phyloP scores from a whole-genome alignment of 805 yeast genomes.

The Yamadazyma sp. region DNA sequence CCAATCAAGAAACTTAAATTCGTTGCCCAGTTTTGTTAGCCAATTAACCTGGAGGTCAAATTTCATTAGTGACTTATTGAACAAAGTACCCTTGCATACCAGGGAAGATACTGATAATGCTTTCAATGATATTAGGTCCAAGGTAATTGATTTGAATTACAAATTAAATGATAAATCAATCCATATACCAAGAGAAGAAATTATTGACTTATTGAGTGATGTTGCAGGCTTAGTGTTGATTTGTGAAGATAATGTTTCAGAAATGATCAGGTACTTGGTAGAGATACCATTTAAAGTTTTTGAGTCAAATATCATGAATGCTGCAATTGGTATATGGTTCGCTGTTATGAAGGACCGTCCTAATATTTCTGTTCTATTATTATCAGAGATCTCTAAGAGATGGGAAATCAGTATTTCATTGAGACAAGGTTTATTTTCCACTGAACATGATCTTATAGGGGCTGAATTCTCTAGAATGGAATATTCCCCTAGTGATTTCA shows the following conservation, averaged over 20 bases:
- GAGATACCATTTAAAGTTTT: conserved; percentile 70
- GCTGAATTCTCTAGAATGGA: conserved; percentile 79
- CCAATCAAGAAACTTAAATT: conserved; percentile 42
- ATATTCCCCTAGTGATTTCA: conserved; percentile 78
- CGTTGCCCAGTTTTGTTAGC: conserved; percentile 70
- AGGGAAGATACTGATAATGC: conserved; percentile 26
- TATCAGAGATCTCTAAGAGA: conserved; percentile 64
- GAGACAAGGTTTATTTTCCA: conserved; percentile 63
- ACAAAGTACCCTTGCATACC: conserved; percentile 26
- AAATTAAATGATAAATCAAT: conserved; percentile 9
- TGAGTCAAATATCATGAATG: conserved; percentile 54
- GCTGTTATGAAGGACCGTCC: conserved; percentile 69
- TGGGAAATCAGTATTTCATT: conserved; percentile 67
- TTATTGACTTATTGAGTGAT: conserved; percentile 45
- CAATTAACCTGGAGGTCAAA: conserved; percentile 70
- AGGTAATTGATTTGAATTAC: conserved; percentile 16
- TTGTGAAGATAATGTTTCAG: conserved; percentile 40
- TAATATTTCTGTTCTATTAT: conserved; percentile 51
- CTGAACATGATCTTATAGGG: conserved; percentile 47
- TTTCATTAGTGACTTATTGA: conserved; percentile 32
- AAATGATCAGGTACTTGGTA: conserved; percentile 50
- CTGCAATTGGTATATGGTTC: conserved; percentile 78
- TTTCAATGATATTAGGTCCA: conserved; percentile 24
- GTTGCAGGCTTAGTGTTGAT: conserved; percentile 36
- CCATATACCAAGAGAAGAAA: conserved; percentile 20